Base-by-base conservation (phyloP, 768 basidiomycete species). In the Hirschioporus abietinus region DNA sequence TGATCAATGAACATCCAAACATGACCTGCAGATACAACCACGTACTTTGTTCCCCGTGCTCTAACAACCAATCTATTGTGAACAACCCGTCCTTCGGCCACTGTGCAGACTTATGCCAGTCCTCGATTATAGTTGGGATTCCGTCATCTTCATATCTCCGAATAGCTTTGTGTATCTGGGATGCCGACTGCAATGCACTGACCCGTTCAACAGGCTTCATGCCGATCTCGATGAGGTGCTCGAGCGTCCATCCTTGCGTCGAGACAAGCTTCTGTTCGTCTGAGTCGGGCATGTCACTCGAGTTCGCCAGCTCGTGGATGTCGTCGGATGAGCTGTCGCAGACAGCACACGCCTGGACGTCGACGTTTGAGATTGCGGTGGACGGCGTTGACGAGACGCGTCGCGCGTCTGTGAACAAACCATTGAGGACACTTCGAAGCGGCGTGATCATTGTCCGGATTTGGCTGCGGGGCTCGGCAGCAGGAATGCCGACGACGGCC, bases 91-190 rank as follows among this genome's bases (percentile, higher is more conserved):
- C 70, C 20, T 71, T 70, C 3, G 83, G 82, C 92, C 93, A 94
- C 1, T 73, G 67, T 0, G 76, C 69, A 60, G 83, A 81, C 63
- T 82, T 74, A 64, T 92, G 84, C 75, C 85, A 86, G 17, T 83
- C 84, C 66, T 85, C 78, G 18, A 95, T 82, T 27, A 94, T 83
- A 63, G 92, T 70, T 0, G 92, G 92, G 15, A 75, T 67, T 0
- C 90, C 90, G 18, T 72, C 68, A 4, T 68, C 62, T 61, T 92
- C 89, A 60, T 84, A 81, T 9, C 76, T 64, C 34, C 74, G 69
- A 34, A 92, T 80, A 42, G 72, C 72, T 1, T 72, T 65, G 1
- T 74, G 66, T 25, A 84, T 71, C 1, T 69, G 72, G 3, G 73
- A 71, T 35, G 74, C 68, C 10, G 69, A 69, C 34, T 68, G 72